Percentiles rank a stretch among this genome's conserved stretches.
Evolutionary conservation across 768 basidiomycete species (phyloP).

Genomic region (Chalciporus chontae): DNA sequence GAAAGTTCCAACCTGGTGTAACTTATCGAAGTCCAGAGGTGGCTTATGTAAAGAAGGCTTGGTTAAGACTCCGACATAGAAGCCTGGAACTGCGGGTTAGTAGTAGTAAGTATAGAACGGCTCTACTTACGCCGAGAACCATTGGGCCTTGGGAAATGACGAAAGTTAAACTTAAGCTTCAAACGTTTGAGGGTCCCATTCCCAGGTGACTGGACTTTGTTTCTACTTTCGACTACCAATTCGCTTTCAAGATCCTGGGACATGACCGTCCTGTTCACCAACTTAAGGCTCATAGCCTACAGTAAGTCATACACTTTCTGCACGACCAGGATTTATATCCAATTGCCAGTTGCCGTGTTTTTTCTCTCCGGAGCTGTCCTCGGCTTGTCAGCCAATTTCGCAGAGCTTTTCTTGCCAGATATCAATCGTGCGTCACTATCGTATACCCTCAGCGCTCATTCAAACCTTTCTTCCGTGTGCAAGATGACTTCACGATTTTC

Average conservation of each 20-base stretch:
- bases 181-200: not conserved
- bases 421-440: conserved; percentile 50
- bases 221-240: not conserved
- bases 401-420: conserved; percentile 59
- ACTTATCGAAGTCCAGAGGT: no score
- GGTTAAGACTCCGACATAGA: no score
- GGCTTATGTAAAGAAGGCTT: no score
- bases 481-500: conserved; percentile 72
- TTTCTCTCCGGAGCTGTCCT: conserved; percentile 51
- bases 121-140: not conserved
- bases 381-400: conserved; percentile 67
- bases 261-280: conserved; percentile 64
- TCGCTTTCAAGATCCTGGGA: not conserved
- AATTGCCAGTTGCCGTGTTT: conserved; percentile 34
- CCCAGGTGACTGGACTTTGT: not conserved
- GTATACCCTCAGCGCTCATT: conserved; percentile 1
- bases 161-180: not conserved
- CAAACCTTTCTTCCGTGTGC: not conserved
- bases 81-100: no score
- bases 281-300: conserved; percentile 51
- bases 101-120: no score
- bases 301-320: conserved; percentile 32
- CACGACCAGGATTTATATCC: conserved; percentile 22
- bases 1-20: no score
- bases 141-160: no score